Evolutionary conservation across 345 rosid genomes (phyloP).

Genomic region (Sonneratia caseolaris): DNA sequence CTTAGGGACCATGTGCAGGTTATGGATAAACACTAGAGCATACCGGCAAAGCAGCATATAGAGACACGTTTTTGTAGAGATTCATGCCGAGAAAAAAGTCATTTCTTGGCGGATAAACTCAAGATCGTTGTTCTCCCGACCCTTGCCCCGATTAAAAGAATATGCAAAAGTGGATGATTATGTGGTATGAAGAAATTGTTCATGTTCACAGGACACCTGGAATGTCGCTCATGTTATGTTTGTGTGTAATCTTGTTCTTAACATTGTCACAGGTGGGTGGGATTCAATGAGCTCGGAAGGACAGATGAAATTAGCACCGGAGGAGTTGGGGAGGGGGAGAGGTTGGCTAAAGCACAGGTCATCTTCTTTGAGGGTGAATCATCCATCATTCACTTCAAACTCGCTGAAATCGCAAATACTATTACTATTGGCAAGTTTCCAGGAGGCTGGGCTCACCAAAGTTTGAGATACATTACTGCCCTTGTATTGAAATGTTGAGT

Average conservation of each 20-base stretch:
- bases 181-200: constrained; percentile 40
- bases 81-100: constrained; percentile 90
- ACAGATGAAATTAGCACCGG: constrained; percentile 81
- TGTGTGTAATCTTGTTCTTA: neutral
- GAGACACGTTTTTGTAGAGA: constrained; percentile 94
- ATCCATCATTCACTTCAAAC: constrained; percentile 30
- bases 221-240: neutral
- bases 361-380: constrained; percentile 77
- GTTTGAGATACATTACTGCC: neutral
- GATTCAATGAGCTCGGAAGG: constrained; percentile 89
- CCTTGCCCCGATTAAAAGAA: constrained; percentile 75
- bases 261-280: constrained; percentile 38
- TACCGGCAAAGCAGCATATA: constrained; percentile 77
- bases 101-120: constrained; percentile 83
- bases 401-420: constrained; percentile 12
- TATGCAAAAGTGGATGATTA: constrained; percentile 94
- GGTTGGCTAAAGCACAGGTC: constrained; percentile 80
- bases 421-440: neutral
- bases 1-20: constrained; percentile 40
- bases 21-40: constrained; percentile 80
- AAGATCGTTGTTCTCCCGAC: constrained; percentile 92
- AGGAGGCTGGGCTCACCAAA: constrained; percentile 20
- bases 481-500: too few relatives aligned
- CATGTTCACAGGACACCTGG: neutral
- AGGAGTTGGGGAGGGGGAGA: constrained; percentile 75